A percentile compares a stretch with the other conserved stretches of the same genome.
These are phyloP conservation scores for Calonectria montana DNA, from an alignment of 2,329 filamentous ascomycete genomes.

Conservation along the genomic window DNA sequence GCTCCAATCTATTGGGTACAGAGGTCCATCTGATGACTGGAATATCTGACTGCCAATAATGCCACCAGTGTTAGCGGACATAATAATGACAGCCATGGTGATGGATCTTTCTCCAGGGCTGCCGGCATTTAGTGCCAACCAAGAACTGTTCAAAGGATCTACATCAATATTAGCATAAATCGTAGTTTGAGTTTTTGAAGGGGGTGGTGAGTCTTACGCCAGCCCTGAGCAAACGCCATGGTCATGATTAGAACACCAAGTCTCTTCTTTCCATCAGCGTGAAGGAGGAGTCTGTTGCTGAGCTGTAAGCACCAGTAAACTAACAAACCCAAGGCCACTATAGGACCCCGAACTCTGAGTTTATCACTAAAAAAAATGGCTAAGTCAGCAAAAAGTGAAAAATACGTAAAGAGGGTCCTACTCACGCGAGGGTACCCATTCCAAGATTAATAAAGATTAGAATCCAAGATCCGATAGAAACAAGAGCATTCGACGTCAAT, in stretches of 20 bases:
- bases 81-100: conserved; percentile 48
- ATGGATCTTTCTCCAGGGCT: conserved; percentile 45
- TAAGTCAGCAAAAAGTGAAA: not conserved
- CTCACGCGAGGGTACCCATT: conserved; percentile 41
- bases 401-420: not conserved
- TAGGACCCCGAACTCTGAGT: conserved; percentile 32
- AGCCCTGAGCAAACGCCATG: conserved; percentile 30
- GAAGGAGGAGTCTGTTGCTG: conserved; percentile 31
- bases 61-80: conserved; percentile 46
- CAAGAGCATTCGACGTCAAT: conserved; percentile 45
- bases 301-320: conserved; percentile 35
- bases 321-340: conserved; percentile 30
- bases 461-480: conserved; percentile 50
- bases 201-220: conserved; percentile 26
- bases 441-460: conserved; percentile 46
- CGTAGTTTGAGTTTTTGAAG: not conserved
- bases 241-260: conserved; percentile 30
- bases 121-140: conserved; percentile 45
- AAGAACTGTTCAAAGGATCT: conserved; percentile 45
- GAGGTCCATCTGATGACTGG: conserved; percentile 43
- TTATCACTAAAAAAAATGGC: conserved; percentile 29
- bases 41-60: conserved; percentile 47
- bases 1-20: conserved; percentile 44
- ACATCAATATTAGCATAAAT: not conserved
- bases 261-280: conserved; percentile 27